Conservation (phyloP, 2,329 filamentous ascomycete species). For the Fusarium longipes region DNA sequence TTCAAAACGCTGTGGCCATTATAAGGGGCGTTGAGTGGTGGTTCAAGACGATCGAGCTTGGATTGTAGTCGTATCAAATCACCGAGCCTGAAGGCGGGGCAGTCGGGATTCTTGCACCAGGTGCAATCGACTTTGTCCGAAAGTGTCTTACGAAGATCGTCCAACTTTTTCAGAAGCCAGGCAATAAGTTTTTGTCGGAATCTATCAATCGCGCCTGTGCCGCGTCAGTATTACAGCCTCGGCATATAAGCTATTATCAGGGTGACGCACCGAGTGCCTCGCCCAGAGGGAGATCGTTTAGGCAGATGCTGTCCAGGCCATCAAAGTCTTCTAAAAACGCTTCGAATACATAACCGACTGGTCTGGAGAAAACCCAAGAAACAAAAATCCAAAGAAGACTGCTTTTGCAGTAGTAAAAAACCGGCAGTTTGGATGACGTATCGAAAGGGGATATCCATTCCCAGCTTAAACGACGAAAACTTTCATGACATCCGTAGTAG, state of each 20-base stretch:
- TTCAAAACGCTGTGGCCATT: not conserved
- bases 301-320: fast-evolving
- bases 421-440: fast-evolving
- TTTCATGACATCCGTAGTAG: constrained; percentile 11
- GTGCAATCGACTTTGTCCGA: fast-evolving
- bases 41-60: not conserved
- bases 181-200: not conserved
- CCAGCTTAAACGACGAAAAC: not conserved
- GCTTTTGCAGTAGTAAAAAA: fast-evolving
- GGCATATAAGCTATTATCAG: too few species aligned
- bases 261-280: not conserved
- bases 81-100: not conserved
- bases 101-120: fast-evolving
- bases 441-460: not conserved
- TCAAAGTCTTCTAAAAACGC: fast-evolving
- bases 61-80: not conserved
- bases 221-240: not conserved
- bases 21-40: not conserved
- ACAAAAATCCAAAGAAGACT: not conserved
- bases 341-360: too few species aligned
- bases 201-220: not conserved
- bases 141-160: fast-evolving
- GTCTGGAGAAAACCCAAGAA: constrained; percentile 3
- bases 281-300: not conserved
- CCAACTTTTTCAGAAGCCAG: fast-evolving